These are phyloP conservation scores for Pinus albicaulis DNA, from an alignment of 75 land plant genomes.

Conservation along the genomic window DNA sequence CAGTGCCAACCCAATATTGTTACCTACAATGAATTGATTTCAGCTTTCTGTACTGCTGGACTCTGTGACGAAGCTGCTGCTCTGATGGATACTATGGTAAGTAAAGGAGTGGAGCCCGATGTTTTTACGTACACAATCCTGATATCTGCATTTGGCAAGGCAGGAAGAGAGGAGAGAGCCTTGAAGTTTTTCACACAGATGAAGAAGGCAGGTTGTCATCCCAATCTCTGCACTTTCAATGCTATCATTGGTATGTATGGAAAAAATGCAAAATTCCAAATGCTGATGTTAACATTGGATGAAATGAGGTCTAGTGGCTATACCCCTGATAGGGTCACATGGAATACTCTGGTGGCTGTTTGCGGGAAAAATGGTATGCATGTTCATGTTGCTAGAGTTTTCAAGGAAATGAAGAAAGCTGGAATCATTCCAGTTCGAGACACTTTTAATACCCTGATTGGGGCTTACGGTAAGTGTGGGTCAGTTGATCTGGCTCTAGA, in stretches of 20 bases:
- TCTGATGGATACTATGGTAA: constrained; percentile 56
- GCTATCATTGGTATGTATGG: constrained; percentile 81
- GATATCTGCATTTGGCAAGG: constrained; percentile 68
- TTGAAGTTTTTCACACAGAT: constrained; percentile 55
- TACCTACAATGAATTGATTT: constrained; percentile 87
- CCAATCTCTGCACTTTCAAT: constrained; percentile 83
- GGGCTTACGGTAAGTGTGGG: constrained; percentile 93
- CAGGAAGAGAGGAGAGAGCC: constrained; percentile 63
- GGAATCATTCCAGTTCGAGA: constrained; percentile 75
- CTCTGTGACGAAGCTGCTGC: constrained; percentile 67
- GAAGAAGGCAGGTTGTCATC: constrained; percentile 64
- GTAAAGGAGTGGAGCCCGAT: constrained; percentile 74
- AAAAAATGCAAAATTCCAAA: constrained; percentile 49
- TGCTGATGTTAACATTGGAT: constrained; percentile 57
- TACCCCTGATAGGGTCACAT: constrained; percentile 73
- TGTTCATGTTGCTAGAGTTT: constrained; percentile 50
- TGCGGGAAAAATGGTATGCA: constrained; percentile 69
- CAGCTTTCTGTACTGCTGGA: constrained; percentile 79
- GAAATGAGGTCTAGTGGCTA: constrained; percentile 75
- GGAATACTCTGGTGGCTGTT: constrained; percentile 77
- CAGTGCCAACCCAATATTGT: constrained; percentile 61
- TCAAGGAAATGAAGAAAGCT: constrained; percentile 71
- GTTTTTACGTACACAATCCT: constrained; percentile 79
- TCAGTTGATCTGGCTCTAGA: constrained; percentile 42
- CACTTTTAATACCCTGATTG: constrained; percentile 85